Evolutionary conservation across 345 rosid genomes (phyloP), one percentile per base, ranked within the genome.

Genomic region (Excoecaria agallocha): DNA sequence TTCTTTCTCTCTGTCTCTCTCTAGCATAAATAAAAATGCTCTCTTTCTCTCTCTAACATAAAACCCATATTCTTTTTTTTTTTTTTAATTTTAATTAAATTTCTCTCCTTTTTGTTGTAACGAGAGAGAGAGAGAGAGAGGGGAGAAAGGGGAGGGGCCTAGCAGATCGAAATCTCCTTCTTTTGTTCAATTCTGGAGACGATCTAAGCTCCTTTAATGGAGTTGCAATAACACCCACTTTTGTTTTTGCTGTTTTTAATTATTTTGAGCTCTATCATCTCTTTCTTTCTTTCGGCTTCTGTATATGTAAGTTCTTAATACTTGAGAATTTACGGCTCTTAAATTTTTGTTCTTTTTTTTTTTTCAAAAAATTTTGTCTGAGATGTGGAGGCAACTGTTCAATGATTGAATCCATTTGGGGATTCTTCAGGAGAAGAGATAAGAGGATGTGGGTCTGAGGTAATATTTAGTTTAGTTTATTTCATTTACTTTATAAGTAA

Each of bases 401-500:
- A 78, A 55, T 80, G 81, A 78, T 83, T 84, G 83, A 86, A 83
- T 83, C 86, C 87, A 81, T 75, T 69, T 6, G 83, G 67, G 78
- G 81, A 74, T 75, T 82, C 84, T 78, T 84, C 72, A 78, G 79
- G 73, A 51, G 79, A 77, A 84, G 80, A 80, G 85, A 87, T 84
- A 75, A 77, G 85, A 87, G 75, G 90, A 88, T 88, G 91, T 89
- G 89, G 88, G 93, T 89, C 90, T 90, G 84, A 89, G 94, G 94
- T 89, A 83, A 87, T 83, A 52, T 72, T 79, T 70, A 8, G 70
- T 77, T 66, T 52, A 35, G 1, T 74, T 55, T 54, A 22, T 68
- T 16, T 51, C 5, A 49, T 58, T 49, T 24, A 69, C 52, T 76
- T 41, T 73, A 52, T 63, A 24, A 65, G 60, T 79, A 74, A 73